phyloP scores from a whole-genome alignment of 352 stramenopile species.

The Globisporangium middletonii region DNA sequence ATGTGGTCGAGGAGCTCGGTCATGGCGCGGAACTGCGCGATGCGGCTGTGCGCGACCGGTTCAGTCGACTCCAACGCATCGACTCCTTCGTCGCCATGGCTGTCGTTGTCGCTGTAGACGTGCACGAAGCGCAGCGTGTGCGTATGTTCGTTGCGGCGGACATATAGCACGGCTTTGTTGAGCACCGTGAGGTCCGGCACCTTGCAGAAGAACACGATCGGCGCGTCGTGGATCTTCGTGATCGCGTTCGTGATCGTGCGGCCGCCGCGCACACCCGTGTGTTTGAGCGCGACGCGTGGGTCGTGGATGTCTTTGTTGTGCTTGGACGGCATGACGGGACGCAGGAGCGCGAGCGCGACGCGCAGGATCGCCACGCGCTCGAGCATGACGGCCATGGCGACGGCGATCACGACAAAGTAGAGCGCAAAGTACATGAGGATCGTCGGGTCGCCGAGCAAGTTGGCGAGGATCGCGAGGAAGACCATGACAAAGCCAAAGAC shows the following conservation, averaged over 20 bases:
- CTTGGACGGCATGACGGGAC: slow-evolving; percentile 10
- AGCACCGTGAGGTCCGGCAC: slow-evolving; percentile 74
- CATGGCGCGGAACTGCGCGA: slow-evolving; percentile 25
- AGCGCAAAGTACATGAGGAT: slow-evolving; percentile 52
- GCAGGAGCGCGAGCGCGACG: slow-evolving; percentile 14
- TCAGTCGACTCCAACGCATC: neutral
- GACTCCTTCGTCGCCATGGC: no score
- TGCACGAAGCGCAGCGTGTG: slow-evolving; percentile 83
- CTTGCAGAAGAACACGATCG: slow-evolving; percentile 89
- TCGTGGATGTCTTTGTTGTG: slow-evolving; percentile 24
- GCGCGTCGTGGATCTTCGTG: slow-evolving; percentile 38
- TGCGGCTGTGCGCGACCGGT: slow-evolving; percentile 5
- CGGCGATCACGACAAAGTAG: slow-evolving; percentile 41
- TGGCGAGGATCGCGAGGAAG: slow-evolving; percentile 39
- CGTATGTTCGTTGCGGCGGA: slow-evolving; percentile 83
- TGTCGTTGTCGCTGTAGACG: slow-evolving; percentile 23
- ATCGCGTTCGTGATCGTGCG: slow-evolving; percentile 46
- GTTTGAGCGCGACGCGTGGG: slow-evolving; percentile 31
- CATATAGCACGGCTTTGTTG: slow-evolving; percentile 90
- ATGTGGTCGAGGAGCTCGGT: slow-evolving; percentile 70
- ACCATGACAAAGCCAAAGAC: slow-evolving; percentile 41
- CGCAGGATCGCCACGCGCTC: slow-evolving; percentile 42
- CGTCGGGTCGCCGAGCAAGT: slow-evolving; percentile 36
- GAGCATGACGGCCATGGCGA: slow-evolving; percentile 47
- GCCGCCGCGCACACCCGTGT: slow-evolving; percentile 37